Evolutionary conservation across 495 filamentous ascomycete species (phyloP), one percentile per base, ranked within the genome.

Genomic region (Penicillium cataractarum): DNA sequence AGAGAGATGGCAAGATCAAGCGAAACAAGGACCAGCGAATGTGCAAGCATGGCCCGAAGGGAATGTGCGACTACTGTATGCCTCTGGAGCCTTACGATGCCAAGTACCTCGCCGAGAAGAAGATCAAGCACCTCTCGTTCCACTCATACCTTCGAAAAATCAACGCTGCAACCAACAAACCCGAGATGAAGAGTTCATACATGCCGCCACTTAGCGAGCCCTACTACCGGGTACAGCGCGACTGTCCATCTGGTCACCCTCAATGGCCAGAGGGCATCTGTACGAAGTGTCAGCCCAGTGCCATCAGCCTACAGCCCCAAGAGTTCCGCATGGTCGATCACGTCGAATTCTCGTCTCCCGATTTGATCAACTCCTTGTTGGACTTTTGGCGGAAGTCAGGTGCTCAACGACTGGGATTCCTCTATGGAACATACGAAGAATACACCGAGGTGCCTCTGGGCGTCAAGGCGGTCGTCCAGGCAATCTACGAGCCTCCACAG

Each of bases 51-150:
- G 93, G 94, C 7, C 87, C 89, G 22, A 97, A 96, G 74, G 95
- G 96, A 65, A 98, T 98, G 96, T 99, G 95, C 74, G 95, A 99
- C 76, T 97, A 97, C 76, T 99, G 95, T 82, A 97, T 94, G 91
- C 95, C 95, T 1, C 80, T 99, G 33, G 96, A 99, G 71, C 96
- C 95, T 13, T 99, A 96, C 76, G 90, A 94, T 72, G 71, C 86
- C 26, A 86, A 89, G 53, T 96, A 98, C 67, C 83, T 99, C 21
- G 84, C 86, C 3, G 93, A 98, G 69, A 95, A 92, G 77, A 97
- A 97, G 81, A 97, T 99, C 82, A 99, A 99, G 74, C 95, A 97
- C 72, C 83, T 96, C 32, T 97, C 94, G 1, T 97, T 97, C 73
- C 96, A 99, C 74, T 92, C 93, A 0, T 89, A 98, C 73, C 81